These are phyloP conservation scores for Myxozyma neglecta DNA, from an alignment of 805 yeast genomes.

Conservation along the genomic window DNA sequence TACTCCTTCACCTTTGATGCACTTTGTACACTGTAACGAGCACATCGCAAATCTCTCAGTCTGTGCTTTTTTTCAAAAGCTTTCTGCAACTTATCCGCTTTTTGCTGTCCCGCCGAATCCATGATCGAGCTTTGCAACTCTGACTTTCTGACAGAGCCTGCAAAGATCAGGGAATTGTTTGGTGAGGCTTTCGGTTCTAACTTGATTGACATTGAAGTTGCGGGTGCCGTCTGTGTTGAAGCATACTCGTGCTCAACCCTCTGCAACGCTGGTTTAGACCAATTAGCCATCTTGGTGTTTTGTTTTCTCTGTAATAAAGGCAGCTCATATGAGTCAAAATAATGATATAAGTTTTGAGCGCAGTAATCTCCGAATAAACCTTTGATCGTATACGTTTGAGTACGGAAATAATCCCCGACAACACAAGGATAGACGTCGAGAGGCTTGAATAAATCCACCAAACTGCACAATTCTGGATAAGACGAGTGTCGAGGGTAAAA, in stretches of 20 bases:
- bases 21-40: too few species aligned
- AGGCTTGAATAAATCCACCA: slow-evolving; percentile 44
- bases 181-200: not conserved
- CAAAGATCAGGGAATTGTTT: too few species aligned
- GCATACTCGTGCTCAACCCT: not conserved
- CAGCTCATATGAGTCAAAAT: slow-evolving; percentile 31
- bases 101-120: too few species aligned
- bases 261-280: not conserved
- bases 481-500: slow-evolving; percentile 53
- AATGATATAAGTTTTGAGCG: slow-evolving; percentile 19
- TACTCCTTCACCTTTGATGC: too few species aligned
- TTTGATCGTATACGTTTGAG: slow-evolving; percentile 44
- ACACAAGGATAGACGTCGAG: slow-evolving; percentile 49
- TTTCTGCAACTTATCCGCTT: too few species aligned
- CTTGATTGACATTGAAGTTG: not conserved
- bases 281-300: not conserved
- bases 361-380: slow-evolving; percentile 47
- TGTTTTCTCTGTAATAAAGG: not conserved
- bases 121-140: too few species aligned
- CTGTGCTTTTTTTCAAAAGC: too few species aligned
- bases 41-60: too few species aligned
- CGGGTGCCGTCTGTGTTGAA: not conserved
- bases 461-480: slow-evolving; percentile 44
- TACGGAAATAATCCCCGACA: slow-evolving; percentile 43
- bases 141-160: too few species aligned